Conservation (phyloP, 805 yeast species). For the Ogataea corticis region DNA sequence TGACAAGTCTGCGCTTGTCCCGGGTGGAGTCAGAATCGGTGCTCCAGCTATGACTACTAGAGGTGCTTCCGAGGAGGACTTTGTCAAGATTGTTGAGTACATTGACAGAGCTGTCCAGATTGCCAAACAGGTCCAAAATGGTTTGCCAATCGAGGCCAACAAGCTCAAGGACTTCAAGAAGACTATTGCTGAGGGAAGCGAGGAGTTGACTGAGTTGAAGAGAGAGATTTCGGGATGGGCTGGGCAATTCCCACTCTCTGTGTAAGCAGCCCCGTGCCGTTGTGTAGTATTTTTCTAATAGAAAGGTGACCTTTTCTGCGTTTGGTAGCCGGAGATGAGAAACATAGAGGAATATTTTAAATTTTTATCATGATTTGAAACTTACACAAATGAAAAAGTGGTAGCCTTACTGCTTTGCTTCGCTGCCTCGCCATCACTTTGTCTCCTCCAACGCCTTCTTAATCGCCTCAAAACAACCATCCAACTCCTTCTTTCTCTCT, state of each 20-base stretch:
- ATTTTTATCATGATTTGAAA: no score
- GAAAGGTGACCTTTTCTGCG: no score
- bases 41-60: constrained; percentile 99
- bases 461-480: constrained; percentile 47
- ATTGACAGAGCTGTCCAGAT: constrained; percentile 76
- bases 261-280: constrained; percentile 32
- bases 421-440: no score
- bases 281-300: no score
- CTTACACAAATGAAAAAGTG: no score
- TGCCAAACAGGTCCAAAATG: constrained; percentile 73
- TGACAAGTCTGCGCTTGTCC: constrained; percentile 93
- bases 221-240: constrained; percentile 89
- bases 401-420: no score
- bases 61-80: constrained; percentile 89
- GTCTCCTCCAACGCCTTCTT: constrained; percentile 38
- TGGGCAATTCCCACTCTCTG: constrained; percentile 74
- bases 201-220: constrained; percentile 65
- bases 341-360: no score
- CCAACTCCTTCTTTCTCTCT: constrained; percentile 53
- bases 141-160: constrained; percentile 89
- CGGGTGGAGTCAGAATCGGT: constrained; percentile 97
- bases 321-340: no score
- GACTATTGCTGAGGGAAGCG: constrained; percentile 69
- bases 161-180: constrained; percentile 95
- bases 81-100: constrained; percentile 74